Evolutionary conservation across 169 alveolate species (phyloP).

Genomic region (Eimeria falciformis): DNA sequence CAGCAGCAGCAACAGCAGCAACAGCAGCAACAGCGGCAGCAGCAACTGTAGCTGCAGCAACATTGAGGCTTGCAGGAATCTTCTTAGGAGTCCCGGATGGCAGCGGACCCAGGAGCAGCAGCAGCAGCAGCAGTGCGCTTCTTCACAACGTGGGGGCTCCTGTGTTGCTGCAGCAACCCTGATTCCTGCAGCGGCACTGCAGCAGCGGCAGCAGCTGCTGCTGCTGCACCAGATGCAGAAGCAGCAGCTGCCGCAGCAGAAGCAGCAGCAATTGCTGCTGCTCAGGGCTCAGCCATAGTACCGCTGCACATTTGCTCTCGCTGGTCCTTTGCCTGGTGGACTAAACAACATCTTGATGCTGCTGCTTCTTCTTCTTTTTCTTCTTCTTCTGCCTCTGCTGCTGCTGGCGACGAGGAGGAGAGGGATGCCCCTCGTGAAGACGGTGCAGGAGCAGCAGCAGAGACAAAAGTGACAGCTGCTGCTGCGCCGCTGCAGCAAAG

Average conservation of each 20-base stretch:
- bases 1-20: background rate
- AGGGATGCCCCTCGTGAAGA: background rate
- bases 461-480: background rate
- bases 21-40: background rate
- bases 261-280: background rate
- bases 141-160: background rate
- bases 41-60: too few species aligned
- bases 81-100: too few species aligned
- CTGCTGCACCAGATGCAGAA: background rate
- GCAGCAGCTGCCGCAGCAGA: too few species aligned
- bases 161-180: slow-evolving; percentile 14
- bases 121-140: too few species aligned
- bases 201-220: background rate
- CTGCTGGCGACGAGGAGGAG: background rate
- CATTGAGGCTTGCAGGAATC: too few species aligned
- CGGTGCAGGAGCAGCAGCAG: background rate
- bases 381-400: background rate
- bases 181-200: background rate
- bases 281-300: background rate
- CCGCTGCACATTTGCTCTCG: slow-evolving; percentile 1
- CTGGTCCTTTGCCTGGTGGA: background rate
- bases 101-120: too few species aligned
- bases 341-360: background rate
- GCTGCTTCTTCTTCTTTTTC: background rate
- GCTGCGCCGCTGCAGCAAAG: slow-evolving; percentile 14